Evolutionary conservation across 2,329 filamentous ascomycete genomes (phyloP).

Genomic region (Calonectria hawksworthii): DNA sequence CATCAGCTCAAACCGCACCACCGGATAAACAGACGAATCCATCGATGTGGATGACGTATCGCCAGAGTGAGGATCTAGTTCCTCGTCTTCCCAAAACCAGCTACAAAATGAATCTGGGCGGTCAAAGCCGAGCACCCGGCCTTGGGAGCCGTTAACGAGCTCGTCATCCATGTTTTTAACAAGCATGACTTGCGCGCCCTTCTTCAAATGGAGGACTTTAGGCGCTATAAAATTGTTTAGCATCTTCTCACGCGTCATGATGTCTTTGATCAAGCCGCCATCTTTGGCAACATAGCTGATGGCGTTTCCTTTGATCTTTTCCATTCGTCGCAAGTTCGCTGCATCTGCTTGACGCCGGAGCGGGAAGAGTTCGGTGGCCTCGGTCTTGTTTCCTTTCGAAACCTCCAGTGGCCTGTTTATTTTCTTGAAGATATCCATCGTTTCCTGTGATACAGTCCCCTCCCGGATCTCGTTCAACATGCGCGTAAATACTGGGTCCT

Average conservation of each 20-base stretch:
- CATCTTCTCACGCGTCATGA: constrained; percentile 78
- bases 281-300: constrained; percentile 81
- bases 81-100: constrained; percentile 59
- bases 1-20: constrained; percentile 84
- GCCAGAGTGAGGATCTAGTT: constrained; percentile 54
- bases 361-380: constrained; percentile 88
- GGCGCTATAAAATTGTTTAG: constrained; percentile 95
- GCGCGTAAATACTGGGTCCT: constrained; percentile 86
- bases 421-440: constrained; percentile 81
- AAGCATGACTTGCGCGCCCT: constrained; percentile 98
- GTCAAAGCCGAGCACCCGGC: constrained; percentile 74
- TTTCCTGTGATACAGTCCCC: constrained; percentile 81
- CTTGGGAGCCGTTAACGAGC: constrained; percentile 93
- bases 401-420: constrained; percentile 80
- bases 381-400: constrained; percentile 74
- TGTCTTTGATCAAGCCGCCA: constrained; percentile 71
- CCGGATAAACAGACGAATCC: constrained; percentile 75
- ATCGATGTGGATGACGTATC: constrained; percentile 70
- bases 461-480: constrained; percentile 99
- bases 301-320: constrained; percentile 75
- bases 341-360: constrained; percentile 90
- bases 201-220: constrained; percentile 82
- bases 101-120: constrained; percentile 56
- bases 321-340: constrained; percentile 83
- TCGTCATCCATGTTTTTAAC: constrained; percentile 98